Evolutionary conservation across 352 stramenopile genomes (phyloP).

Genomic region (Globisporangium orthogonon): DNA sequence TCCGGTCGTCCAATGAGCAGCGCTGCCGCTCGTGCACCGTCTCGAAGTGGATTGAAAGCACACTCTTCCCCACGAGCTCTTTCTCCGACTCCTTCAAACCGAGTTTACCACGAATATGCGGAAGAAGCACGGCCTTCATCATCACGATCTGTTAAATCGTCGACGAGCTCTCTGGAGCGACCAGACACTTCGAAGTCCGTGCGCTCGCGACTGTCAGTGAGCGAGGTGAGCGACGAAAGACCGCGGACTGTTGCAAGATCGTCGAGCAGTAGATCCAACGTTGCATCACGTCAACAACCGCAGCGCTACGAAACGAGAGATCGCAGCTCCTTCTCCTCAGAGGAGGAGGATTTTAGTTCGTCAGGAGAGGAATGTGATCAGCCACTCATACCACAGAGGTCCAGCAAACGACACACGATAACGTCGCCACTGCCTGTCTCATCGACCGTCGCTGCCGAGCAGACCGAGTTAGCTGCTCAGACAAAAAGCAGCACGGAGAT

Average conservation of each 20-base stretch:
- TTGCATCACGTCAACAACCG: background rate
- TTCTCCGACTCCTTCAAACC: background rate
- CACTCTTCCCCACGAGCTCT: background rate
- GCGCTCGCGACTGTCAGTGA: background rate
- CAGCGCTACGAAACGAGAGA: background rate
- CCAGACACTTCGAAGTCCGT: background rate
- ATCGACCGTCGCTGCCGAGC: background rate
- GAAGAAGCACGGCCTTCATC: background rate
- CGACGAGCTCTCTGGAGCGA: background rate
- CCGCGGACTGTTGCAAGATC: background rate
- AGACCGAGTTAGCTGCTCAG: background rate
- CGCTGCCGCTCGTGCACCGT: background rate
- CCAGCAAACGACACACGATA: background rate
- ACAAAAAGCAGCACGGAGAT: slow-evolving; percentile 10
- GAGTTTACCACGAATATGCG: background rate
- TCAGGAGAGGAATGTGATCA: background rate
- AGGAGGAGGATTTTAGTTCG: background rate
- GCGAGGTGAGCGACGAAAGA: background rate
- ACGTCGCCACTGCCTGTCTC: background rate
- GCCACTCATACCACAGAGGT: background rate
- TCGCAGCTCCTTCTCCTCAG: background rate
- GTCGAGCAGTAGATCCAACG: background rate
- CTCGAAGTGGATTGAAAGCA: background rate
- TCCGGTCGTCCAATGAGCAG: slow-evolving; percentile 4
- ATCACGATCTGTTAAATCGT: background rate